Base-by-base conservation (phyloP, 139 green algal species). In the Pycnococcus provasolii region DNA sequence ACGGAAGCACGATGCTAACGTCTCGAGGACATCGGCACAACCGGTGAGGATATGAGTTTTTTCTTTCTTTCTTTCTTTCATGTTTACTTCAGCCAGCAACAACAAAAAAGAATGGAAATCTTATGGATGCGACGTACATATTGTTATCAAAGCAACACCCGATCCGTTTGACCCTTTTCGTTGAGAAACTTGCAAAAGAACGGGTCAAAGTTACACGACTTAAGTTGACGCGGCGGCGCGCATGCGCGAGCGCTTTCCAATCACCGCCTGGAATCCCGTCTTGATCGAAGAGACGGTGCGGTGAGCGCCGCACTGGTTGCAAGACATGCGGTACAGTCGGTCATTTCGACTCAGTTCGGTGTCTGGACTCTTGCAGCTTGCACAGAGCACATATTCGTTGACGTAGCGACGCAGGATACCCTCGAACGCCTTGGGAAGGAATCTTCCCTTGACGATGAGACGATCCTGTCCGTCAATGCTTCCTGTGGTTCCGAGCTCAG, bases 341-440 rank as follows among this genome's bases (percentile, higher is more conserved):
- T 62, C 46, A 46, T 45, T 39, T 71, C 5, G 2, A 58, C 60
- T 42, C 43, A 85, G 67, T 8, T 78, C 58, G 2, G 93, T 98
- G 83, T 99, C 92, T 51, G 92, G 77, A 43, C 70, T 86, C 81
- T 99, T 99, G 87, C 93, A 99, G 64, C 84, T 84, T 57, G 87
- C 88, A 82, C 93, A 99, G 71, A 98, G 81, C 52, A 98, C 93
- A 73, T 99, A 91, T 80, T 96, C 90, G 72, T 91, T 97, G 42
- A 98, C 88, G 67, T 98, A 99, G 52, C 89, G 84, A 26, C 93
- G 78, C 70, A 98, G 81, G 70, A 97, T 87, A 1, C 86, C 93
- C 83, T 97, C 93, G 75, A 98, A 97, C 0, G 87, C 91, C 81
- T 98, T 97, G 45, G 93, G 91, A 82, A 91, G 71, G 82, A 99